Conservation (phyloP, 768 basidiomycete genomes). For the Plicaturopsis crispa region DNA sequence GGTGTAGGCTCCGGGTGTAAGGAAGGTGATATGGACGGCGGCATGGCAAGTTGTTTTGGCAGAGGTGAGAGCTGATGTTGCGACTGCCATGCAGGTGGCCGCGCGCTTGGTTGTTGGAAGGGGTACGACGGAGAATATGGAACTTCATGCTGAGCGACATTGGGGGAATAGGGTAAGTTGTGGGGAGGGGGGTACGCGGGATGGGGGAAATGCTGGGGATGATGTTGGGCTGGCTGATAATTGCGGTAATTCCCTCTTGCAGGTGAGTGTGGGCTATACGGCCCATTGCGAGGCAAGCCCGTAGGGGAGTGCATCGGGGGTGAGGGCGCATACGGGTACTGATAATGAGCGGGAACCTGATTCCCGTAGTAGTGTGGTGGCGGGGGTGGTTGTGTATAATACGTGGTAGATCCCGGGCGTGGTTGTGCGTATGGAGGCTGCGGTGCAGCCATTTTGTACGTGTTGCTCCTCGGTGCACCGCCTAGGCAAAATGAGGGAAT, state of each 20-base stretch:
- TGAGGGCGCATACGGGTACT: slow-evolving; percentile 17
- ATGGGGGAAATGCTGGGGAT: slow-evolving; percentile 23
- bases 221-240: slow-evolving; percentile 21
- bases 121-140: slow-evolving; percentile 25
- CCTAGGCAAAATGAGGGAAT: too few species aligned
- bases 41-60: slow-evolving; percentile 58
- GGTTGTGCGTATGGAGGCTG: slow-evolving; percentile 20
- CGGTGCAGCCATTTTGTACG: too few species aligned
- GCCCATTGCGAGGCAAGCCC: slow-evolving; percentile 26
- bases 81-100: slow-evolving; percentile 37
- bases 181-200: slow-evolving; percentile 18
- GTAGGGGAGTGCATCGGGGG: slow-evolving; percentile 27
- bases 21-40: slow-evolving; percentile 15
- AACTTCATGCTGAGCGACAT: slow-evolving; percentile 23
- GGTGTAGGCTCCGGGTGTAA: slow-evolving; percentile 11
- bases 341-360: slow-evolving; percentile 23
- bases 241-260: slow-evolving; percentile 30
- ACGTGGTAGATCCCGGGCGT: slow-evolving; percentile 19
- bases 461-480: too few species aligned
- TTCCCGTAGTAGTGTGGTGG: slow-evolving; percentile 27
- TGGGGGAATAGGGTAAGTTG: slow-evolving; percentile 14
- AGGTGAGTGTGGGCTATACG: slow-evolving; percentile 27
- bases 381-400: slow-evolving; percentile 13
- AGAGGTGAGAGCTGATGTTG: slow-evolving; percentile 47
- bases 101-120: slow-evolving; percentile 29